phyloP scores from a whole-genome alignment of 2,329 filamentous ascomycete species.

The Endocalyx cinctus region DNA sequence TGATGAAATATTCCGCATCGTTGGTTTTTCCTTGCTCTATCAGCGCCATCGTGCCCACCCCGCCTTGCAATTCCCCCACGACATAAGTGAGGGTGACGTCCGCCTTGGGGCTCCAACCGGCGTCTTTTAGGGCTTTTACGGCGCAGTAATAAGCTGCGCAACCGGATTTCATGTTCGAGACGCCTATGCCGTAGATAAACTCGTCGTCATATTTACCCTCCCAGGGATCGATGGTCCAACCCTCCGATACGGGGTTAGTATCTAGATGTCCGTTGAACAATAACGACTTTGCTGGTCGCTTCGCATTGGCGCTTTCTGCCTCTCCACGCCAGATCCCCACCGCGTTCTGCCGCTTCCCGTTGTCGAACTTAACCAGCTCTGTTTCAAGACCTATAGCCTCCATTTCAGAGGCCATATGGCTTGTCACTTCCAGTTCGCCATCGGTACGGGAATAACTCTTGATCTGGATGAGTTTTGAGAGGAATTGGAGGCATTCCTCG shows the following conservation, averaged over 20 bases:
- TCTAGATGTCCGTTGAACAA: slow-evolving; percentile 26
- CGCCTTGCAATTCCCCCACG: slow-evolving; percentile 24
- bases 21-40: slow-evolving; percentile 16
- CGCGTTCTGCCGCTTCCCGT: slow-evolving; percentile 18
- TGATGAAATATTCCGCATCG: slow-evolving; percentile 20
- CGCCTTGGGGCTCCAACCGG: slow-evolving; percentile 17
- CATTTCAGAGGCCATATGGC: slow-evolving; percentile 17
- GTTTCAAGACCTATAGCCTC: slow-evolving; percentile 18
- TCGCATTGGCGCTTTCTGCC: background rate
- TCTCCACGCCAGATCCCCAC: slow-evolving; percentile 17
- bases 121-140: slow-evolving; percentile 15
- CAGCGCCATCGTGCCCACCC: slow-evolving; percentile 20
- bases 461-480: slow-evolving; percentile 20
- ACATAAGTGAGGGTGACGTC: slow-evolving; percentile 21
- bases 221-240: slow-evolving; percentile 26
- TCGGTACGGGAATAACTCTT: slow-evolving; percentile 25
- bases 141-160: slow-evolving; percentile 24
- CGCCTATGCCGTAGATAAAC: slow-evolving; percentile 25
- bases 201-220: slow-evolving; percentile 23
- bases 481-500: slow-evolving; percentile 15
- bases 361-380: slow-evolving; percentile 16
- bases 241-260: slow-evolving; percentile 24
- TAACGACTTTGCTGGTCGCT: slow-evolving; percentile 8
- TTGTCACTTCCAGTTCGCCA: slow-evolving; percentile 19
- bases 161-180: slow-evolving; percentile 26